Evolutionary conservation across 768 basidiomycete species (phyloP), one percentile per base, ranked within the genome.

Genomic region (Hygrocybe coccinea): DNA sequence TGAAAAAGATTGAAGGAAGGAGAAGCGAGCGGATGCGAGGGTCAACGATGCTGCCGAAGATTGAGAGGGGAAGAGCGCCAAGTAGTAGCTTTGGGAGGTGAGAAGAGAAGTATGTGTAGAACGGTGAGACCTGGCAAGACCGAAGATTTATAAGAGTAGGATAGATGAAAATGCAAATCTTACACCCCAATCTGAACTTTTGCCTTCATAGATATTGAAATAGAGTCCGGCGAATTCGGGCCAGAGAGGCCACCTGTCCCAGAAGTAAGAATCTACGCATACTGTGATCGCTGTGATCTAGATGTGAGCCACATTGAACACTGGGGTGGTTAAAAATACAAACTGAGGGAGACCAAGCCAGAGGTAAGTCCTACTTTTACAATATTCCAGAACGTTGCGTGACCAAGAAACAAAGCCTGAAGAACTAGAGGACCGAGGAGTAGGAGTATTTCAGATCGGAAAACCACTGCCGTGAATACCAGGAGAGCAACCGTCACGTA

Each of bases 101-200:
- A 1, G 74, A 65, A 1, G 76, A 76, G 60, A 92, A 75, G 68
- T 95, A 97, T 0, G 79, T 71, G 59, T 81, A 73, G 3, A 72
- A 72, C 0, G 94, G 90, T 0, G 89, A 91, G 21, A 80, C 79
- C 91, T 89, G 50, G 17, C 3, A 67, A 15, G 21, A 12, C 49
- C 11, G 34, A 60, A 25, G 63, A 50, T 43, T 35, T 10, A 36
- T 39, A 37, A 49, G 44, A 52, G 17, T 17, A 51, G 6, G 25
- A 21, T 7, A 36, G 22, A 33, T 29, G 52, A 22, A 17, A 44
- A 24, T 21, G 11, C 34, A 56, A 25, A 52, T 17, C 89, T 60
- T 68, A 95, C 91, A 59, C 97, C 97, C 97, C 97, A 99, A 17
- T 94, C 84, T 0, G 85, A 72, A 24, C 88, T 86, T 67, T 95